Base-by-base conservation (phyloP, 495 filamentous ascomycete species). In the Penicillium pancosmium region DNA sequence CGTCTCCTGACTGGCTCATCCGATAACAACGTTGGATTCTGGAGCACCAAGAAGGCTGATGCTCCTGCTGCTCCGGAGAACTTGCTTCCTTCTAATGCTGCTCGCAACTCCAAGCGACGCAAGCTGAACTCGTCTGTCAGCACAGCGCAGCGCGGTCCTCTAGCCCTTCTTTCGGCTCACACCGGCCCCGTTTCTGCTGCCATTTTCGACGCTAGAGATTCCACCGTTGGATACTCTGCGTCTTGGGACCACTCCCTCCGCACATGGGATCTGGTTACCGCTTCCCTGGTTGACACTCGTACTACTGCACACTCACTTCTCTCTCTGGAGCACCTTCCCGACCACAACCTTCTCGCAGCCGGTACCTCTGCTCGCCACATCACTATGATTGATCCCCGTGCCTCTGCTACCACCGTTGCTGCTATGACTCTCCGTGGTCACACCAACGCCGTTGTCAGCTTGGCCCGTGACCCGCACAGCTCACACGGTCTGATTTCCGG, bases 351-450 rank as follows among this genome's bases (percentile, higher is more conserved):
- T 0, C 79, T 98, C 18, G 94, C 92, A 13, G 88, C 90, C 8
- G 94, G 94, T 50, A 92, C 89, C 0, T 84, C 88, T 9, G 91
- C 90, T n/a, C 84, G 92, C 13, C 87, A 93, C 74, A 90, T 98
- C 70, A 92, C 89, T 0, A 81, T 98, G 13, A 86, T 96, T 56
- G 94, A 98, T 71, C 93, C 93, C 4, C 86, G 94, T 50, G 85
- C 82, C 5, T 86, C 84, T 16, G 87, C 91, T 5, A 81, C 86
- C 2, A 83, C 84, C 3, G 86, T 93, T 16, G 81, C 87, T 10
- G 89, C 91, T 18, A 89, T 96, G 84, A 97, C 92, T 13, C 84
- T 98, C 25, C 82, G 91, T 25, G 94, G 94, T 0, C 94, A 98
- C 74, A 85, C 84, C 40, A 97, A 97, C 76, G 87, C 87, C 53